These are phyloP conservation scores for Vigna reflexopilosa DNA, from an alignment of 306 rosid species.

Conservation along the genomic window DNA sequence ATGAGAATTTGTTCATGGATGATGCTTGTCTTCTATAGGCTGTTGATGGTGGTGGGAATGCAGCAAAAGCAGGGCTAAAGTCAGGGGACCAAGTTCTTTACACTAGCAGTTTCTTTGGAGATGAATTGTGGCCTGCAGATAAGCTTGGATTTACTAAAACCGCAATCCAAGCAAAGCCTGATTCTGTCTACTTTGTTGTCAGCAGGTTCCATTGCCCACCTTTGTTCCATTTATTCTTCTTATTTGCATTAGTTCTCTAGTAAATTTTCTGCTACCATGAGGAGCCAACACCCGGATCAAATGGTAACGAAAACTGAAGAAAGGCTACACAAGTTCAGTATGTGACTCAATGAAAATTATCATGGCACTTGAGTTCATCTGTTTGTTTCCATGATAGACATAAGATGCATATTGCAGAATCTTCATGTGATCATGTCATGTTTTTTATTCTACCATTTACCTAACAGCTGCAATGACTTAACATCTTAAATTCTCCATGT, in stretches of 20 bases:
- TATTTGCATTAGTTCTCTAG: conserved; percentile 28
- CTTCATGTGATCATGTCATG: background rate
- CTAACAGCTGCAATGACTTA: background rate
- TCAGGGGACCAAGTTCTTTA: conserved; percentile 91
- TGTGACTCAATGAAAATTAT: conserved; percentile 29
- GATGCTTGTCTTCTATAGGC: conserved; percentile 55
- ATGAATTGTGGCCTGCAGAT: conserved; percentile 99
- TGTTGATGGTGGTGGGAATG: conserved; percentile 96
- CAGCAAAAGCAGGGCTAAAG: conserved; percentile 92
- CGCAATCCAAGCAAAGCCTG: conserved; percentile 95
- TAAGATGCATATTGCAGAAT: background rate
- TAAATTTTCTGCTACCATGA: background rate
- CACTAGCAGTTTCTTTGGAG: conserved; percentile 98
- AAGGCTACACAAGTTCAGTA: background rate
- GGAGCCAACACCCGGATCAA: background rate
- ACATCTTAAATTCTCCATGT: conserved; percentile 24
- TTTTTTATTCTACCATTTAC: background rate
- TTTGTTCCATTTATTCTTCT: background rate
- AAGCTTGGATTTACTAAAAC: conserved; percentile 98
- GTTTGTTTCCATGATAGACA: background rate
- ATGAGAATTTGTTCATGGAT: conserved; percentile 40
- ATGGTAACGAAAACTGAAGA: background rate
- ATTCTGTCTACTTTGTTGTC: conserved; percentile 92
- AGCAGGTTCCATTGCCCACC: conserved; percentile 61
- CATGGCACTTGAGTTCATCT: background rate